These are phyloP conservation scores for Rhizophora apiculata DNA, from an alignment of 345 rosid species.

Conservation along the genomic window DNA sequence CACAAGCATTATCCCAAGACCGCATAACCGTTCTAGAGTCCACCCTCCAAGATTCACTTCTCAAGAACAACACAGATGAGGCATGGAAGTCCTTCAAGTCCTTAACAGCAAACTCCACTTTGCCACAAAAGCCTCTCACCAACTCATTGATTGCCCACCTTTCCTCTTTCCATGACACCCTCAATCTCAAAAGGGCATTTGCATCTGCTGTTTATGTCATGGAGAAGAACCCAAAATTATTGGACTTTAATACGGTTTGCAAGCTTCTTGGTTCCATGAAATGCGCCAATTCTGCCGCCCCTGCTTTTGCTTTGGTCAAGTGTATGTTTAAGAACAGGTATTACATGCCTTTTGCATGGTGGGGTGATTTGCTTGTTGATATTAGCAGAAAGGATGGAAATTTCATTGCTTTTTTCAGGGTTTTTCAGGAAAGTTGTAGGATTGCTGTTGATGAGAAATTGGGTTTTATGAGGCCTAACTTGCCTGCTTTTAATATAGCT, in stretches of 20 bases:
- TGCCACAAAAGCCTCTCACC: conserved; percentile 56
- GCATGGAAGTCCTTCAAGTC: conserved; percentile 87
- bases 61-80: conserved; percentile 48
- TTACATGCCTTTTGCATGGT: conserved; percentile 69
- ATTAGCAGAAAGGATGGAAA: conserved; percentile 46
- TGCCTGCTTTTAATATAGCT: conserved; percentile 68
- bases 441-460: conserved; percentile 71
- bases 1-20: conserved; percentile 39
- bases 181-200: conserved; percentile 85
- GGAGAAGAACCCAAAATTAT: conserved; percentile 54
- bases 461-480: conserved; percentile 66
- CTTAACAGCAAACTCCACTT: conserved; percentile 46
- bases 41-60: conserved; percentile 52
- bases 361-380: conserved; percentile 66
- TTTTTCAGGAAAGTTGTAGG: conserved; percentile 71
- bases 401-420: conserved; percentile 48
- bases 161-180: conserved; percentile 45
- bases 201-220: conserved; percentile 69
- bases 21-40: conserved; percentile 47
- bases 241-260: conserved; percentile 53
- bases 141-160: conserved; percentile 69
- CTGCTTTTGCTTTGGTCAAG: conserved; percentile 66
- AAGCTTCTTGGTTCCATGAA: conserved; percentile 58
- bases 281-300: conserved; percentile 45
- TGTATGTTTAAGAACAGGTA: conserved; percentile 78